Base-by-base conservation (phyloP, 805 yeast species). In the Teunomyces kruisii region DNA sequence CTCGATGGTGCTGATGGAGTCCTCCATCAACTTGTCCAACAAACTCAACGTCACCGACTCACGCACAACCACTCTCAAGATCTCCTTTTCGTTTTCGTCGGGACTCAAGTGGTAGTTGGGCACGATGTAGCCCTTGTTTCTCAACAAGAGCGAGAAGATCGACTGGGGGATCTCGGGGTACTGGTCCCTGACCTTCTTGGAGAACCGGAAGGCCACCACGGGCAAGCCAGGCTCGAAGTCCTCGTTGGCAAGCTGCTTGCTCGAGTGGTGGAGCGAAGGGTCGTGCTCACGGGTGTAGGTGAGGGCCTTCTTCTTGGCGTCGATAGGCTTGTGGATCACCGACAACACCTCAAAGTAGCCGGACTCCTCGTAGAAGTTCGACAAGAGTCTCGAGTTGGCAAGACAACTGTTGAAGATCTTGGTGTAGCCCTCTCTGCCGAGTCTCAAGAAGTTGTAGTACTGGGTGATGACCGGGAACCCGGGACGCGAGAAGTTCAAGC, bases 401-500 rank as follows among this genome's bases (percentile, higher is more conserved):
- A 89, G 58, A 35, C 91, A 80, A 49, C 74, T 74, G 47, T 74
- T 74, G 61, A 86, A 90, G 31, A 81, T 68, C 41, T 76, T 71
- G 51, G 72, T 63, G 70, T 77, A 90, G n/a, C 97, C 97, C 28
- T 75, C 75, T 48, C 62, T 66, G 6, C 97, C 97, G 29, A 82
- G 70, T 32, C 80, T 72, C 54, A 90, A 67, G 55, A 90, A 82
- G 64, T 86, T 86, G 74, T 70, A 89, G 73, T 90, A 91, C 68
- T 90, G 97, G 59, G 85, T 89, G 50, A 90, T 74, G 27, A 91
- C 91, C 47, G 91, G 96, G 78, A 81, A 87, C 1, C 97, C 97
- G 6, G 97, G 94, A 62, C 97, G 81, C 6, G 96, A 87, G 67
- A 90, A 90, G 70, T 90, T 90, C 62, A 90, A 76, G 31, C 83